Conservation (phyloP, 805 yeast species). For the Pichia sporocuriosa region DNA sequence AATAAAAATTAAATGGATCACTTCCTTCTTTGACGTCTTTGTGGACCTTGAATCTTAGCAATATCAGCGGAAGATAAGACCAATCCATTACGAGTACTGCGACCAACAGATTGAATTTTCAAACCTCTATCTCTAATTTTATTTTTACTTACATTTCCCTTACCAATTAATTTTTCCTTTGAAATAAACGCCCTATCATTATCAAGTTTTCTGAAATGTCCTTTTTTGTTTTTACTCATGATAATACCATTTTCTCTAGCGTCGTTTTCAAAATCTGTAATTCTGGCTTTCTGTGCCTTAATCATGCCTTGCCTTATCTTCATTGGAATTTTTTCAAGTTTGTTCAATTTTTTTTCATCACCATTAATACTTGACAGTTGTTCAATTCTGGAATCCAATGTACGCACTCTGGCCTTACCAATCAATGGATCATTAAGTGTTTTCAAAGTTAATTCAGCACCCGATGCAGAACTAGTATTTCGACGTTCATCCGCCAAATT, state of each 20-base stretch:
- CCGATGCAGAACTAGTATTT: slow-evolving; percentile 40
- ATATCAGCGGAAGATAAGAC: slow-evolving; percentile 63
- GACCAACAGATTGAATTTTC: slow-evolving; percentile 69
- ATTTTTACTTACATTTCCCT: slow-evolving; percentile 32
- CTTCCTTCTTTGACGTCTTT: not conserved
- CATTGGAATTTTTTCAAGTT: slow-evolving; percentile 82
- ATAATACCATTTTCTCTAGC: slow-evolving; percentile 89
- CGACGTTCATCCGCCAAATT: slow-evolving; percentile 15
- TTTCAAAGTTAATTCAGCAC: slow-evolving; percentile 60
- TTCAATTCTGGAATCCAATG: slow-evolving; percentile 52
- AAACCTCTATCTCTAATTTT: slow-evolving; percentile 66
- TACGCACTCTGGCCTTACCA: slow-evolving; percentile 63
- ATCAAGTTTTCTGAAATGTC: slow-evolving; percentile 48
- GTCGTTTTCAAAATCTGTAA: slow-evolving; percentile 56
- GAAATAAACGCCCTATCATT: slow-evolving; percentile 49
- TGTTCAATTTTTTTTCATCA: slow-evolving; percentile 27
- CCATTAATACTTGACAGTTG: slow-evolving; percentile 42
- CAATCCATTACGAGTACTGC: slow-evolving; percentile 71
- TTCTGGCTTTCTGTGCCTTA: slow-evolving; percentile 44
- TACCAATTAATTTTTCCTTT: slow-evolving; percentile 46
- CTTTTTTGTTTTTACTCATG: slow-evolving; percentile 63
- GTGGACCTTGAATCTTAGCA: slow-evolving; percentile 32
- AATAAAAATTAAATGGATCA: not conserved
- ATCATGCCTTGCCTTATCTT: slow-evolving; percentile 80
- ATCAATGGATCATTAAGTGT: slow-evolving; percentile 58